Percentiles rank a stretch among this genome's conserved stretches.
These are phyloP conservation scores for Neltuma alba DNA, from an alignment of 306 rosid species.

Conservation along the genomic window DNA sequence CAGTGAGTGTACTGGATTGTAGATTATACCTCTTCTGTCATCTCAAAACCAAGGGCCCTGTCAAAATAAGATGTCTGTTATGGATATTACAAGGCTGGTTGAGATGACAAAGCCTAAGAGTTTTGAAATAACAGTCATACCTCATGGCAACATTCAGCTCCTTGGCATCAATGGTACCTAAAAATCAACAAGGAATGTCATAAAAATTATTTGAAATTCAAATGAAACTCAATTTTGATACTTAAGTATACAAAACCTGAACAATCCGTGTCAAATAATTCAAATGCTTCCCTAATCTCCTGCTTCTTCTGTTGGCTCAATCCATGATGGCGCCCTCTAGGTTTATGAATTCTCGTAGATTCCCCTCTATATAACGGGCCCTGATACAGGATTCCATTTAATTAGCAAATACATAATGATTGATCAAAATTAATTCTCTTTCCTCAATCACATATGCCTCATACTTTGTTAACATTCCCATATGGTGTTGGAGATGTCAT, in stretches of 20 bases:
- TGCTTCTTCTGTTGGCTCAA: not conserved
- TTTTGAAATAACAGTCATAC: not conserved
- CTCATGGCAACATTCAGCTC: constrained; percentile 4
- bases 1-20: not conserved
- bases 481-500: not conserved
- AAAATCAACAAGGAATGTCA: not conserved
- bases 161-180: not conserved
- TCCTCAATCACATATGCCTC: not conserved
- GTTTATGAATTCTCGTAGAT: not conserved
- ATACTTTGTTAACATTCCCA: not conserved
- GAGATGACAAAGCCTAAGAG: not conserved
- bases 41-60: constrained; percentile 11
- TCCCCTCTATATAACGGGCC: not conserved
- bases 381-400: not conserved
- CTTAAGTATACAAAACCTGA: not conserved
- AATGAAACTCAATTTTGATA: not conserved
- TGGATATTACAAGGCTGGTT: not conserved
- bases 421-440: not conserved
- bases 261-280: not conserved
- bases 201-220: not conserved
- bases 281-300: constrained; percentile 11
- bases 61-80: not conserved
- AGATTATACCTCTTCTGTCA: not conserved
- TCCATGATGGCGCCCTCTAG: not conserved
- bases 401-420: not conserved